A percentile compares a stretch with the other conserved stretches of the same genome.
Conservation (phyloP, 108 stramenopile genomes). For the Stephanodiscus triporus region DNA sequence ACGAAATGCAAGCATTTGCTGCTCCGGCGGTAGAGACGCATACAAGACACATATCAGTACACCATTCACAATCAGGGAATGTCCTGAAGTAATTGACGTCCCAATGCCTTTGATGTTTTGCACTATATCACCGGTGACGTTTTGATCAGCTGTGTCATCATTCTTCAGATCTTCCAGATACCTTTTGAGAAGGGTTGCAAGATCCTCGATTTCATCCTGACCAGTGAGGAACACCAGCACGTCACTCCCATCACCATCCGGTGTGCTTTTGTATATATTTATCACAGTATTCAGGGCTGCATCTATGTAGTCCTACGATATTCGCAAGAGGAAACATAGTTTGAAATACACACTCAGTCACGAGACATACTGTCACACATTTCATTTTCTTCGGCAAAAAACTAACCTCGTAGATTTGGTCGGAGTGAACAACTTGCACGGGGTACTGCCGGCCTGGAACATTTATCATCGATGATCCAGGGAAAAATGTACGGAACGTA, state of each 20-base stretch:
- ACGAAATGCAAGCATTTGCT: conserved; percentile 75
- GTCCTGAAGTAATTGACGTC: conserved; percentile 59
- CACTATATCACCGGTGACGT: conserved; percentile 48
- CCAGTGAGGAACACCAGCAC: conserved; percentile 97
- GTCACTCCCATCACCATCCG: conserved; percentile 83
- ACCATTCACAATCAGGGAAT: conserved; percentile 64
- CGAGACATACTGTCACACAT: background rate
- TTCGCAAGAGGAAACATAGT: background rate
- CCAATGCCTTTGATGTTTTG: conserved; percentile 68
- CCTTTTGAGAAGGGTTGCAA: conserved; percentile 72
- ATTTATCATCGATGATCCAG: conserved; percentile 56
- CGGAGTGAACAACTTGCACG: conserved; percentile 83
- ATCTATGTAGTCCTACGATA: conserved; percentile 87
- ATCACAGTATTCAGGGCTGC: conserved; percentile 78
- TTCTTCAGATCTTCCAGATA: conserved; percentile 67
- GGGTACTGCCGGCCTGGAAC: conserved; percentile 91
- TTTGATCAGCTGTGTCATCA: conserved; percentile 13
- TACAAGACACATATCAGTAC: conserved; percentile 82
- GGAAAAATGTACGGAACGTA: conserved; percentile 87
- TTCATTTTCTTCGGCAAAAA: background rate
- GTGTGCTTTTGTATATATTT: conserved; percentile 85
- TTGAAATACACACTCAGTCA: background rate
- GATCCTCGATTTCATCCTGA: conserved; percentile 92
- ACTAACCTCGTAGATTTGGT: conserved; percentile 62
- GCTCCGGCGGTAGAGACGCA: conserved; percentile 77